These are phyloP conservation scores for Linum tenue DNA, from an alignment of 345 rosid genomes.

Conservation along the genomic window DNA sequence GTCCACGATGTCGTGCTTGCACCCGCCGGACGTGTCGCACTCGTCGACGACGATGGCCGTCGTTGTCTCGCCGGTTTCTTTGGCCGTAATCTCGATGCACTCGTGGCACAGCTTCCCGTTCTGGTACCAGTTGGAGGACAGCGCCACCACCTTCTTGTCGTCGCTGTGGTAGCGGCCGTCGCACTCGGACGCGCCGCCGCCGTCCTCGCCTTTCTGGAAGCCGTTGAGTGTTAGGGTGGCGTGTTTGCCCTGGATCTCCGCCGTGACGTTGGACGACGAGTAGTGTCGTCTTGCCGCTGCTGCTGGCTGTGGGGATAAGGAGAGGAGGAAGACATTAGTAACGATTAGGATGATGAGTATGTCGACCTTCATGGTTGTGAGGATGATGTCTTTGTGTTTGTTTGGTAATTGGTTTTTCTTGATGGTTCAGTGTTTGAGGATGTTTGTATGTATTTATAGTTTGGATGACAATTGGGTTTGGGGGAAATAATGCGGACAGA, in stretches of 20 bases:
- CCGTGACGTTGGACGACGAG: background rate
- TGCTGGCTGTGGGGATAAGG: no score
- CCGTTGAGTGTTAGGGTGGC: constrained; percentile 9
- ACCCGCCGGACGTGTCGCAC: constrained; percentile 24
- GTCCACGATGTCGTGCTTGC: constrained; percentile 25
- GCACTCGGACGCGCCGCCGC: constrained; percentile 8
- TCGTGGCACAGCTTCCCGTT: constrained; percentile 4
- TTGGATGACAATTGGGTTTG: no score
- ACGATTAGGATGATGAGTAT: constrained; percentile 3
- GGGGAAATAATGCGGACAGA: no score
- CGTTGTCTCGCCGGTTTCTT: constrained; percentile 7
- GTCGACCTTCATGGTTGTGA: no score
- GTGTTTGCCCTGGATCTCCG: background rate
- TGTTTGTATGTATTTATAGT: no score
- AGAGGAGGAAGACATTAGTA: no score
- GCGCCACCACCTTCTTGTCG: constrained; percentile 1
- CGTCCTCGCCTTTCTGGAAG: constrained; percentile 3
- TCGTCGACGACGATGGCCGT: constrained; percentile 26
- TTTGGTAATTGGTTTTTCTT: no score
- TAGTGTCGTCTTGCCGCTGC: background rate
- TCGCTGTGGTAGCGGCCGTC: constrained; percentile 9
- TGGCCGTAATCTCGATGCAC: background rate
- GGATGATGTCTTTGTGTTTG: no score
- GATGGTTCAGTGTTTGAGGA: no score
- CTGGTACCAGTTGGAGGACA: constrained; percentile 12